These are phyloP conservation scores for Elsinoe necatrix DNA, from an alignment of 2,329 filamentous ascomycete species.

Conservation along the genomic window DNA sequence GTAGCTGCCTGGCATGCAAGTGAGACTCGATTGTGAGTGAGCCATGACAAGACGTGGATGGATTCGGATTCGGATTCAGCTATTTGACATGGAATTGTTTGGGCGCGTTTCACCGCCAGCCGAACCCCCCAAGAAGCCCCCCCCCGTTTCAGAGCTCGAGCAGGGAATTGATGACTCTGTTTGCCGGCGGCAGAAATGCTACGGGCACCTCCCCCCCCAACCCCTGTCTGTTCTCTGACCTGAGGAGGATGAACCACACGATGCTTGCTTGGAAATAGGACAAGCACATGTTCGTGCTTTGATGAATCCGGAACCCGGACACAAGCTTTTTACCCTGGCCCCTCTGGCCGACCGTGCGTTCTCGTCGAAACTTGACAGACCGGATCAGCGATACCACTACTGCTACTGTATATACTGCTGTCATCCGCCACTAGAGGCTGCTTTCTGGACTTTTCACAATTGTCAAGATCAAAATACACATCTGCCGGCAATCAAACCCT, in stretches of 20 bases:
- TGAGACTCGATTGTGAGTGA: not conserved
- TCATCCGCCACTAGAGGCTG: not conserved
- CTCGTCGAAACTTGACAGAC: not conserved
- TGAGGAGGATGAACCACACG: too few species aligned
- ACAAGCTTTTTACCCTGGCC: not conserved
- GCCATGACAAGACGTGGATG: not conserved
- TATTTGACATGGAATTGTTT: not conserved
- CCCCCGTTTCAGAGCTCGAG: constrained; percentile 4
- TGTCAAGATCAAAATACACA: not conserved
- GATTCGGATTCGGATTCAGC: not conserved
- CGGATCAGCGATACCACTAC: not conserved
- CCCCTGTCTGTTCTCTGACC: too few species aligned
- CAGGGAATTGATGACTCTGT: not conserved
- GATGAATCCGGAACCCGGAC: too few species aligned
- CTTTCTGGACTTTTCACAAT: not conserved
- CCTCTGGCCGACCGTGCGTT: constrained; percentile 5
- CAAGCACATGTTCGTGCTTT: too few species aligned
- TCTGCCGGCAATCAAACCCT: too few species aligned
- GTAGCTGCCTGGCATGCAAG: not conserved
- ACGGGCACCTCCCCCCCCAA: too few species aligned
- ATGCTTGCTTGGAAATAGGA: too few species aligned
- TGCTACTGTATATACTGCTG: not conserved
- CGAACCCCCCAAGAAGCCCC: constrained; percentile 6
- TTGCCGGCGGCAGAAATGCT: not conserved
- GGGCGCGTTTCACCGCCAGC: constrained; percentile 7